Percentiles rank a stretch among this genome's conserved stretches.
Evolutionary conservation across 2,329 filamentous ascomycete species (phyloP).

Genomic region (Fusarium miscanthi): DNA sequence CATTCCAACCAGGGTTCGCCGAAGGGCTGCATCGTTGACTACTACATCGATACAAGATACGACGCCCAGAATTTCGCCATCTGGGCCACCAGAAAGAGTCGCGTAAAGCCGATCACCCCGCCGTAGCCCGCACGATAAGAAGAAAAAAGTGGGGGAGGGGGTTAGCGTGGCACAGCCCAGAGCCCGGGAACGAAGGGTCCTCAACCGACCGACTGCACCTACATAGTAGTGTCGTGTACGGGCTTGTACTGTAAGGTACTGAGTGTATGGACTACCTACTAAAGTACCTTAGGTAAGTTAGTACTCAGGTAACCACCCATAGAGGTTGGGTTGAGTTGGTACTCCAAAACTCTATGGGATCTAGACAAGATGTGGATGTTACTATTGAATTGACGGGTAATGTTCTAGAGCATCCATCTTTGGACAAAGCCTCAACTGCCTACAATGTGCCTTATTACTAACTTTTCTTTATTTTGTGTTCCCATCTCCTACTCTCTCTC

Average conservation of each 20-base stretch:
- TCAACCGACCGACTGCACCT: constrained; percentile 6
- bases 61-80: constrained; percentile 16
- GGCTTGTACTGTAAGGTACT: constrained; percentile 16
- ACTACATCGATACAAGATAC: constrained; percentile 17
- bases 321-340: not conserved
- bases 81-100: constrained; percentile 15
- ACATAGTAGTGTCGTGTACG: not conserved
- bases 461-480: not conserved
- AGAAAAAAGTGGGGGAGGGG: constrained; percentile 14
- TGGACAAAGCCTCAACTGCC: constrained; percentile 13
- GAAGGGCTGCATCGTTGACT: constrained; percentile 18
- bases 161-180: constrained; percentile 17
- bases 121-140: constrained; percentile 27
- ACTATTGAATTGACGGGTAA: constrained; percentile 7
- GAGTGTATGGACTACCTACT: constrained; percentile 4
- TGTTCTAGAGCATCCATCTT: constrained; percentile 26
- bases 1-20: constrained; percentile 34
- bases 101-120: constrained; percentile 28
- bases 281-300: no score
- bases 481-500: not conserved
- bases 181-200: constrained; percentile 27
- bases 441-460: not conserved
- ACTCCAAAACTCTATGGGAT: constrained; percentile 26
- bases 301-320: not conserved
- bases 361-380: constrained; percentile 7